These are phyloP conservation scores for Aethionema arabicum DNA, from an alignment of 345 rosid species.

Conservation along the genomic window DNA sequence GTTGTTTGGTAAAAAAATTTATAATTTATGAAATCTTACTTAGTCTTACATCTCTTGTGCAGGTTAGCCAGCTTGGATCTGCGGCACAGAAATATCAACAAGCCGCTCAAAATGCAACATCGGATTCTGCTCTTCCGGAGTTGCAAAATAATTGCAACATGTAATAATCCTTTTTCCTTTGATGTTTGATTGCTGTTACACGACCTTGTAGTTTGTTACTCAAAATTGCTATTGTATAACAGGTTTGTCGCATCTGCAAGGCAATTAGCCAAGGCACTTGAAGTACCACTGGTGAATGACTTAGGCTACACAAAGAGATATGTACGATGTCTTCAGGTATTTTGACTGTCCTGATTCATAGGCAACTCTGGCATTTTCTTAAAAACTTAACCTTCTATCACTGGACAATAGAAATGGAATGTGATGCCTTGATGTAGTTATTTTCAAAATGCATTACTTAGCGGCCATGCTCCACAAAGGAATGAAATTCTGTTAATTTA, in stretches of 20 bases:
- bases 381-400: background rate
- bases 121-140: conserved; percentile 75
- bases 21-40: background rate
- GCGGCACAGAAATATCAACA: conserved; percentile 94
- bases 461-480: no score
- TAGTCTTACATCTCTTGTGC: conserved; percentile 17
- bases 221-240: conserved; percentile 14
- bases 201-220: background rate
- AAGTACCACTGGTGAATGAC: conserved; percentile 97
- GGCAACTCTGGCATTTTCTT: background rate
- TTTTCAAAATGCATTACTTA: no score
- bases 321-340: conserved; percentile 96
- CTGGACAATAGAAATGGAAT: background rate
- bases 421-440: conserved; percentile 2
- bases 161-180: conserved; percentile 39
- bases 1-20: no score
- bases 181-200: conserved; percentile 10
- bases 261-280: conserved; percentile 94
- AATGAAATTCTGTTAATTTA: no score
- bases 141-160: conserved; percentile 83
- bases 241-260: conserved; percentile 99
- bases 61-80: conserved; percentile 89
- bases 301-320: conserved; percentile 98
- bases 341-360: background rate
- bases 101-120: conserved; percentile 77